Base-by-base conservation (phyloP, 2,329 filamentous ascomycete species). In the Fusarium sambucinum region DNA sequence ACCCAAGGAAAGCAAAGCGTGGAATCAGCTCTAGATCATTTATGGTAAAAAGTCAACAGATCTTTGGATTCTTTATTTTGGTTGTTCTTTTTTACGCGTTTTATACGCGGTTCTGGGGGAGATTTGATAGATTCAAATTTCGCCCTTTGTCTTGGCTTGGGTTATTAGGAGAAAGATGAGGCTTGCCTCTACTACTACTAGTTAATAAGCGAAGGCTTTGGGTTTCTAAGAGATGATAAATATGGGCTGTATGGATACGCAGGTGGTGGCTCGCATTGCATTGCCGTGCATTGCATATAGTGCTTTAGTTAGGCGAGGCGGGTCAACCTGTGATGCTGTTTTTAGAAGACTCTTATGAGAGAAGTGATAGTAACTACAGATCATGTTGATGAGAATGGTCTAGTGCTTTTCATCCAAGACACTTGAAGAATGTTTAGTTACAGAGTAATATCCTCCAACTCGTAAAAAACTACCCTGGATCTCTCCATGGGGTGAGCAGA, bases 241-340 rank as follows among this genome's bases (percentile, higher is more conserved):
- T 38, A 13, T 38, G 35, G 35, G 21, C n/a, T 38, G n/a, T 38
- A 38, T 6, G n/a, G n/a, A 38, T 42, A 63, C 53, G 46, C 45
- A 53, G 53, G 55, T 56, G 58, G 68, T 70, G 60, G 56, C 63
- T 73, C 58, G 71, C 63, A 73, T 72, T 69, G 65, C 69, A 62
- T 62, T 62, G 57, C 58, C 37, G 27, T 62, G 59, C 60, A 72
- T 73, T 70, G 71, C 69, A 73, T 73, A 69, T 62, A 62, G 59
- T 62, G 59, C 47, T 42, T 55, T 55, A 46, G 29, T 46, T 62
- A 46, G 57, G 55, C 38, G 47, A 27, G 38, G 60, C 51, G 64
- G 67, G 59, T 56, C 55, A 23, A 42, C 40, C 7, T 6, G 1
- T 23, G 35, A 41, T 50, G 30, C 48, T 53, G 57, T 32, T 27